Base-by-base conservation (phyloP, 2,329 filamentous ascomycete genomes). In the Penicillium frequentans region DNA sequence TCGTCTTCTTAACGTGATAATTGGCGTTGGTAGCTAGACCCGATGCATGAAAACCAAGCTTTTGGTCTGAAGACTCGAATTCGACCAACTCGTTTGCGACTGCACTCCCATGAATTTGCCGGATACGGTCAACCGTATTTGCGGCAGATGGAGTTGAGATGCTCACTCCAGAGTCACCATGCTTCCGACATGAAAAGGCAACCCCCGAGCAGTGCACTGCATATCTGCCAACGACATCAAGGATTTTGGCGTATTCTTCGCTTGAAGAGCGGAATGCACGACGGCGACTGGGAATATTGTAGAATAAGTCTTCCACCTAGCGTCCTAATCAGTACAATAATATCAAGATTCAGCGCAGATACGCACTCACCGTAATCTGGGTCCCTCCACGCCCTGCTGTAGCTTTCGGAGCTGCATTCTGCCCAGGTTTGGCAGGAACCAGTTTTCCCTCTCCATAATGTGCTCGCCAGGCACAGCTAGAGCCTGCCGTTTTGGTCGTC, bases 241-340 rank as follows among this genome's bases (percentile, higher is more conserved):
- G 87, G 55, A 99, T 97, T 77, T 98, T 99, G 68, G 96, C 92
- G 78, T 96, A 98, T 72, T 99, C 96, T 70, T 99, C 95, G 37
- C 92, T 90, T 19, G 90, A 79, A 14, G 93, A 98, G 42, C 95
- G 86, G 69, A 99, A 99, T 11, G 96, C 95, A 63, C 87, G 86
- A 35, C 93, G 86, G 24, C 95, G 86, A 9, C 90, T 96, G 0
- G 92, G 93, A 1, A 98, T 86, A 68, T 97, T 99, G 81, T 96
- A 99, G 74, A 99, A 99, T 11, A 99, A 78, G 72, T 99, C 95
- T 70, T 99, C 93, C 16, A 99, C 85, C 83, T 85, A 37, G 19
- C 16, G 5, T 64, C 23, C 11, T 2, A 59, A 44, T 61, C 50
- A 48, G 13, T 3, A 42, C 6, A 14, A n/a, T 24, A 51, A 23